phyloP scores from a whole-genome alignment of 768 basidiomycete genomes.

The Suillus placidus region DNA sequence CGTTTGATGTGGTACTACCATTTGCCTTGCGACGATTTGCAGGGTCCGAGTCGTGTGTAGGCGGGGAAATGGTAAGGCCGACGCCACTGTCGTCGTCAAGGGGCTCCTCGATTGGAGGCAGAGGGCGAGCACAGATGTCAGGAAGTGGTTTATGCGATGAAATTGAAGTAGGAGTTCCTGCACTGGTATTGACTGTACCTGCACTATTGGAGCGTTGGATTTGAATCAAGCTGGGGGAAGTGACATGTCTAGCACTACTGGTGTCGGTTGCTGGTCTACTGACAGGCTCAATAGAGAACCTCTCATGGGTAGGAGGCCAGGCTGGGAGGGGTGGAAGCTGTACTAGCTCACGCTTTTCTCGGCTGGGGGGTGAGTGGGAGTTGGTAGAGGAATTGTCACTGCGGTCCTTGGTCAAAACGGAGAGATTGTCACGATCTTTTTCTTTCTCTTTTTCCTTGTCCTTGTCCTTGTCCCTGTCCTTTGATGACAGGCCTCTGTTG shows the following conservation, averaged over 20 bases:
- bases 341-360: conserved; percentile 59
- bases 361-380: conserved; percentile 34
- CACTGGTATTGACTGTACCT: conserved; percentile 36
- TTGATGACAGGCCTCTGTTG: conserved; percentile 60
- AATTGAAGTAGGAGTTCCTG: conserved; percentile 47
- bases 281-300: conserved; percentile 10
- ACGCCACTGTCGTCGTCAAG: conserved; percentile 38
- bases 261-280: neutral
- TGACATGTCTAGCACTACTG: conserved; percentile 17
- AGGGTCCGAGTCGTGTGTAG: conserved; percentile 23
- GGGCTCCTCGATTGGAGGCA: conserved; percentile 51
- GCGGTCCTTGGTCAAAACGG: conserved; percentile 31
- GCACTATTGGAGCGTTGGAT: conserved; percentile 33
- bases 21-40: conserved; percentile 43
- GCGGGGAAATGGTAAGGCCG: conserved; percentile 34
- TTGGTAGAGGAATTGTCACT: conserved; percentile 33
- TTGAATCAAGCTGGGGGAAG: conserved; percentile 21
- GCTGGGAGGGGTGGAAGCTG: conserved; percentile 60
- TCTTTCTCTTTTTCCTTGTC: conserved; percentile 37
- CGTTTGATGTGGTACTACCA: conserved; percentile 38
- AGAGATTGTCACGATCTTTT: conserved; percentile 29
- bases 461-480: conserved; percentile 54
- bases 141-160: conserved; percentile 72
- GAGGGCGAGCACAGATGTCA: conserved; percentile 54
- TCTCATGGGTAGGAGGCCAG: conserved; percentile 58